phyloP scores from a whole-genome alignment of 2,329 filamentous ascomycete genomes.

The Talaromyces sp. region DNA sequence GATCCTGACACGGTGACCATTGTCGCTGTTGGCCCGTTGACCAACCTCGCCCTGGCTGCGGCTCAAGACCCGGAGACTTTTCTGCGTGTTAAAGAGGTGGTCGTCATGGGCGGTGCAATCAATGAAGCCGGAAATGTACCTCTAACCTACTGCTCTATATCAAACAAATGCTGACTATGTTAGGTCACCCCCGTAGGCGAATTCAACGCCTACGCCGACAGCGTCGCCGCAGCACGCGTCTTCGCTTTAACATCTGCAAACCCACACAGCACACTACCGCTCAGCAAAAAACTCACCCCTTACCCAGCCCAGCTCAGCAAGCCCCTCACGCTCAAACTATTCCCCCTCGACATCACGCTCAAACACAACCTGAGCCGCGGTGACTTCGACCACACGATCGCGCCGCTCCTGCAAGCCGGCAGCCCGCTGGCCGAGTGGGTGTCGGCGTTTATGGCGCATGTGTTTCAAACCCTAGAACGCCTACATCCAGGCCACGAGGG shows the following conservation, averaged over 20 bases:
- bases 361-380: constrained; percentile 59
- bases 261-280: constrained; percentile 76
- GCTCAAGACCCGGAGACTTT: constrained; percentile 86
- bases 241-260: constrained; percentile 69
- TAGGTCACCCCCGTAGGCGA: constrained; percentile 71
- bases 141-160: not conserved
- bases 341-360: constrained; percentile 72
- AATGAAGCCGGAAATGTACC: constrained; percentile 74
- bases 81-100: constrained; percentile 78
- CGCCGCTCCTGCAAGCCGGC: constrained; percentile 52
- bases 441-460: constrained; percentile 63
- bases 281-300: constrained; percentile 48
- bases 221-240: constrained; percentile 68
- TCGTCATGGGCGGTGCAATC: constrained; percentile 91
- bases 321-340: constrained; percentile 61
- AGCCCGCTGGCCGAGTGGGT: constrained; percentile 72
- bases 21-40: constrained; percentile 81
- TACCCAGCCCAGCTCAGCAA: constrained; percentile 62
- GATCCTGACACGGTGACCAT: constrained; percentile 82
- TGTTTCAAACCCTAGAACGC: constrained; percentile 61
- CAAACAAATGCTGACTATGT: not conserved
- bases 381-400: constrained; percentile 54
- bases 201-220: constrained; percentile 93
- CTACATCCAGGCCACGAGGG: constrained; percentile 52
- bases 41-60: constrained; percentile 87